These are phyloP conservation scores for Pseudogymnoascus sp. DNA, from an alignment of 2,329 filamentous ascomycete species.

Conservation along the genomic window DNA sequence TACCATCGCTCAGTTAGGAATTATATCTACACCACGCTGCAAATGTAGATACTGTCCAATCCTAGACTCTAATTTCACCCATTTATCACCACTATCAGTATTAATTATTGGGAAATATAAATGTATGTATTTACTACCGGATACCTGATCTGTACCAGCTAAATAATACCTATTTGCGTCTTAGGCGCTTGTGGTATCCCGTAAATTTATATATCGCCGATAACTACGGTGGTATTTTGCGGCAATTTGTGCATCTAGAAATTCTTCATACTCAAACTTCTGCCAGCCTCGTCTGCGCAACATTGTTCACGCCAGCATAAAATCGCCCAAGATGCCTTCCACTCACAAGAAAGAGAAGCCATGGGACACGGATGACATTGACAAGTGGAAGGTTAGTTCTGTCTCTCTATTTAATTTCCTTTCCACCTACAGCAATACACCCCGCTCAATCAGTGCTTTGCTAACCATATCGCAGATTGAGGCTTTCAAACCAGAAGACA, in stretches of 20 bases:
- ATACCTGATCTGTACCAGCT: not conserved
- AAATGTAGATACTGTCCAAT: not conserved
- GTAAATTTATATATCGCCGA: not conserved
- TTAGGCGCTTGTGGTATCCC: not conserved
- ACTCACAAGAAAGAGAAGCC: slow-evolving; percentile 85
- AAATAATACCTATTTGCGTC: not conserved
- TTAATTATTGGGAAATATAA: not conserved
- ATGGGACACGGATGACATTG: slow-evolving; percentile 94
- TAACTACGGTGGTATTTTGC: not conserved
- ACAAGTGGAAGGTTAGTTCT: slow-evolving; percentile 73
- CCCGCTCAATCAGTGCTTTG: not conserved
- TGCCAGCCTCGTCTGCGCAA: slow-evolving; percentile 5
- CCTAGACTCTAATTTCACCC: not conserved
- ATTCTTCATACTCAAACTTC: slow-evolving; percentile 9
- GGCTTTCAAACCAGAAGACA: slow-evolving; percentile 76
- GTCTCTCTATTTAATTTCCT: not conserved
- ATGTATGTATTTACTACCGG: not conserved
- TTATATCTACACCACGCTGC: not conserved
- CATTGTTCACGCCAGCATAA: not conserved
- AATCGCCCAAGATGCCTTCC: slow-evolving; percentile 58
- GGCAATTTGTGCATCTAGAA: slow-evolving; percentile 3
- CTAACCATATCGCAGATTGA: slow-evolving; percentile 48
- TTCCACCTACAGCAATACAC: not conserved
- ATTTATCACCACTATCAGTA: not conserved
- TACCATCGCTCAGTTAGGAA: not conserved